Base-by-base conservation (phyloP, 2,329 filamentous ascomycete genomes). In the Lecanicillium sp. region DNA sequence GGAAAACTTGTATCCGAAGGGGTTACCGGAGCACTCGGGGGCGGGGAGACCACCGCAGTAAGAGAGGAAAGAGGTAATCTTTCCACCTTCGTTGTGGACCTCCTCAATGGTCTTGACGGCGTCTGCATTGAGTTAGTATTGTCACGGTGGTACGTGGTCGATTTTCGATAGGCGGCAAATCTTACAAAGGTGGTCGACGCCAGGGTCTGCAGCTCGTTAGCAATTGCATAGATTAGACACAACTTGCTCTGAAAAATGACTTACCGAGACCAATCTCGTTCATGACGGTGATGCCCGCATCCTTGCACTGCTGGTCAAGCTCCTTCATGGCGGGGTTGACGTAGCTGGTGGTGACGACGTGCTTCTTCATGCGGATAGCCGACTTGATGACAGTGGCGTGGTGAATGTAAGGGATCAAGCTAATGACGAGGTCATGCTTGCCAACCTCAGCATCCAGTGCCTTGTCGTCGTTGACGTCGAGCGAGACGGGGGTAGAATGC, bases 331-430 rank as follows among this genome's bases (percentile, higher is more conserved):
- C 85, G 4, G 87, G 87, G 4, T 85, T 94, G 50, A 95, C 85
- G 58, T 96, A 96, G 48, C 80, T 87, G 20, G 90, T 95, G 43
- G 90, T 95, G 56, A 96, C 89, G 44, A 96, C 88, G 69, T 96
- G 70, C 75, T 90, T 95, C 84, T 95, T 95, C 55, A 82, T 76
- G 55, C 82, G 78, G 66, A 96, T 95, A 47, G 88, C 90, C 27
- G 83, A 80, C 75, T 94, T 90, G 77, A 95, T 94, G 54, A 95
- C 88, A 40, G 75, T 71, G 33, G 83, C 85, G 63, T 94, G 88
- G 75, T 79, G 86, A 44, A 80, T 94, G 69, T 95, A 96, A 36
- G 90, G 90, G 52, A 96, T 95, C 63, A 96, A 62, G 56, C 70
- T 78, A 60, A 89, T 83, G 58, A 83, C 80, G 9, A 94, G 66